Percentiles rank a stretch among this genome's conserved stretches.
These are phyloP conservation scores for Inonotus obliquus DNA, from an alignment of 1,284 basidiomycete genomes.

Conservation along the genomic window DNA sequence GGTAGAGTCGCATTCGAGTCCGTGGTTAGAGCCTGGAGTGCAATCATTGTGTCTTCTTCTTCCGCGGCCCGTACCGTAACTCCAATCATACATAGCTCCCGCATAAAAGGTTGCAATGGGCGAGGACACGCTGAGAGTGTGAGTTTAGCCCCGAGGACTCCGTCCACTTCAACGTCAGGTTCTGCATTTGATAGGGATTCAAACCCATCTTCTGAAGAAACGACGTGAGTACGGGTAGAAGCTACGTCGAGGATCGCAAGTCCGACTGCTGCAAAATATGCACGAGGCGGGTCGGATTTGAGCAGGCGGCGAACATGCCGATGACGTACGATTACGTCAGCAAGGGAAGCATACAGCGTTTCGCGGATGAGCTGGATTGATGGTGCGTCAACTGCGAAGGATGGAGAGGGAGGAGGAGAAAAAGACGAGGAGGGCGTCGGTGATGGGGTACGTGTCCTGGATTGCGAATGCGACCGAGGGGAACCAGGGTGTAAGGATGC, in stretches of 20 bases:
- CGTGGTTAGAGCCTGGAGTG: slow-evolving; percentile 43
- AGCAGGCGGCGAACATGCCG: slow-evolving; percentile 51
- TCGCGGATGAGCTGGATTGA: slow-evolving; percentile 74
- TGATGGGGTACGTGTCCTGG: slow-evolving; percentile 6
- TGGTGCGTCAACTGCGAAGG: slow-evolving; percentile 46
- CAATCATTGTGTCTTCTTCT: slow-evolving; percentile 50
- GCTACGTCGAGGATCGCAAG: slow-evolving; percentile 69
- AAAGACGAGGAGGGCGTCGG: slow-evolving; percentile 18
- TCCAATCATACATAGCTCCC: slow-evolving; percentile 58
- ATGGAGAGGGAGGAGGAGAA: slow-evolving; percentile 22
- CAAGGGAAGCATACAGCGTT: slow-evolving; percentile 74
- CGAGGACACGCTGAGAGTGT: slow-evolving; percentile 53
- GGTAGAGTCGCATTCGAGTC: slow-evolving; percentile 37
- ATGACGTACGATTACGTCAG: slow-evolving; percentile 54
- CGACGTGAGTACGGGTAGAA: slow-evolving; percentile 27
- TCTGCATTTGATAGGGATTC: not conserved
- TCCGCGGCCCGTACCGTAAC: slow-evolving; percentile 43
- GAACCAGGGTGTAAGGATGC: slow-evolving; percentile 9
- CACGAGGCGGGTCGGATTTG: slow-evolving; percentile 56
- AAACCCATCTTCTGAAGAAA: not conserved
- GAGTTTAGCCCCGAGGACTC: slow-evolving; percentile 52
- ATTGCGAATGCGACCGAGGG: not conserved
- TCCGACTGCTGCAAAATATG: slow-evolving; percentile 72
- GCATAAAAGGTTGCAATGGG: slow-evolving; percentile 61
- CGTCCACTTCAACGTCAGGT: slow-evolving; percentile 16